Evolutionary conservation across 805 yeast species (phyloP), one percentile per base, ranked within the genome.

Genomic region (Yarrowia alimentaria): DNA sequence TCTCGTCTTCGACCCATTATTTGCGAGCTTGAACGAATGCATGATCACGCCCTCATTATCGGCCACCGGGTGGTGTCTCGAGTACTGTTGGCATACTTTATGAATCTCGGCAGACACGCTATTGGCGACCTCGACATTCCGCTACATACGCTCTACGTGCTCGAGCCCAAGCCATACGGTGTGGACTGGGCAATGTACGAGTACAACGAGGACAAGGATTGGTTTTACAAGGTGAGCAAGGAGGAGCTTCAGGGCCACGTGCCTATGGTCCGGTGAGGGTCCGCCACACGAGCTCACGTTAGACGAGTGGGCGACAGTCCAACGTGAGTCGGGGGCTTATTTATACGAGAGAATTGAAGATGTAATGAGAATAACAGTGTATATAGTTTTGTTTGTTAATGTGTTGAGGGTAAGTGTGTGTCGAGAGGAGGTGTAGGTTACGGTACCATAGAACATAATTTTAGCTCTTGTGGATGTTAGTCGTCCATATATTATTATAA

Each of bases 131-230:
- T 91, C 56, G 97, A 91, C 66, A 90, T 91, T 5, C 98, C 98
- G 5, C 70, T 91, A 51, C 97, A 91, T 62, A 85, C 96, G 7
- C 80, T 91, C 8, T 91, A 90, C 64, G 78, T 91, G 53, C 74
- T 91, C 55, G 97, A 91, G 62, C 89, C 91, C 43, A 87, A 86
- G 64, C 97, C 98, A 0, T 91, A 88, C 65, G 98, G 98, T 2
- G 95, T 94, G 2, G 94, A 88, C 55, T 91, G 95, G 88, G 77
- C 84, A 11, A 72, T 90, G 64, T 91, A 83, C 67, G 95, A 89
- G 64, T 91, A 83, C 68, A 84, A 86, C 60, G 96, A 90, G 58
- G 68, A 67, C 2, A 67, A 74, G 31, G 90, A 89, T 63, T 80
- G 87, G 83, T 91, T 91, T 68, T 76, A 70, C 51, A 79, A 84